A percentile compares a stretch with the other conserved stretches of the same genome.
Conservation (phyloP, 2,329 filamentous ascomycete genomes). For the Alternaria solani region DNA sequence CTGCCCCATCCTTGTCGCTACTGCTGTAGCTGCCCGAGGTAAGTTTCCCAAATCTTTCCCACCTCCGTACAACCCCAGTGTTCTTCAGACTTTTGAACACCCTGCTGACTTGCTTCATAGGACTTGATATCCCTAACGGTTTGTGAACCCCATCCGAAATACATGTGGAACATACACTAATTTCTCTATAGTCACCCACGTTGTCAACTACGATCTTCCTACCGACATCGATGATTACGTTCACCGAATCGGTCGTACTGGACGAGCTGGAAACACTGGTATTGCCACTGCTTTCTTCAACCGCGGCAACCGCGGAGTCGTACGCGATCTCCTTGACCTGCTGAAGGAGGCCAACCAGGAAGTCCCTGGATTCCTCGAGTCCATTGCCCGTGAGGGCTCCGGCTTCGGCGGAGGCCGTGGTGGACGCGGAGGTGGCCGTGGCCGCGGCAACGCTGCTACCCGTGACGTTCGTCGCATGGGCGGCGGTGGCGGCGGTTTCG, state of each 20-base stretch:
- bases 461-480: slow-evolving; percentile 80
- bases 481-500: slow-evolving; percentile 63
- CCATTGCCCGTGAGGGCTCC: slow-evolving; percentile 92
- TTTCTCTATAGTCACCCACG: slow-evolving; percentile 68
- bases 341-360: slow-evolving; percentile 99
- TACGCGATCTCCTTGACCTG: slow-evolving; percentile 94
- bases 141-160: neutral
- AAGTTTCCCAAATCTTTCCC: slow-evolving; percentile 15
- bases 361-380: slow-evolving; percentile 91
- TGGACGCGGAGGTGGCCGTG: slow-evolving; percentile 72
- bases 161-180: neutral
- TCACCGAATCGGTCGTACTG: slow-evolving; percentile 99
- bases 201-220: slow-evolving; percentile 99
- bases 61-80: neutral
- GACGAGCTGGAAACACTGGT: slow-evolving; percentile 99
- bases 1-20: slow-evolving; percentile 96
- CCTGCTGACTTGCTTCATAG: neutral
- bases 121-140: slow-evolving; percentile 90
- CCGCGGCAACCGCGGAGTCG: slow-evolving; percentile 97
- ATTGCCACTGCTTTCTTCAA: slow-evolving; percentile 99
- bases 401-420: slow-evolving; percentile 79
- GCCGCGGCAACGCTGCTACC: slow-evolving; percentile 73
- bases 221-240: slow-evolving; percentile 99
- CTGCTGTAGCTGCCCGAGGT: slow-evolving; percentile 83
- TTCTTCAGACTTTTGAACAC: slow-evolving; percentile 1